Percentiles rank a stretch among this genome's conserved stretches.
Evolutionary conservation across 176 grass and related monocot species (phyloP).

Genomic region (Cenchrus fungigraminus): DNA sequence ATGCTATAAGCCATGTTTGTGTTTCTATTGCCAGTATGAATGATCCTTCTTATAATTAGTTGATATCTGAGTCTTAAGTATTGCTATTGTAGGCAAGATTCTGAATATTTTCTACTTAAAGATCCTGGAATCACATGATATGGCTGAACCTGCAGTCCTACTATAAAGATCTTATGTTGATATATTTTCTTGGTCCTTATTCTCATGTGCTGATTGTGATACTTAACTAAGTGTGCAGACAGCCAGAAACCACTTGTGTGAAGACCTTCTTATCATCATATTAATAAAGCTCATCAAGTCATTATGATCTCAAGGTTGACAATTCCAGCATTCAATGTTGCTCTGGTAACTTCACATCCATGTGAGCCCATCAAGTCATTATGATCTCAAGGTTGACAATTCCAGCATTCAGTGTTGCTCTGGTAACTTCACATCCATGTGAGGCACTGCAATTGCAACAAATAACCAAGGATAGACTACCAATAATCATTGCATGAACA

Average conservation of each 20-base stretch:
- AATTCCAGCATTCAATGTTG: too few species aligned
- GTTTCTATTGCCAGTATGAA: neutral
- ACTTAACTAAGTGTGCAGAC: neutral
- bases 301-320: too few species aligned
- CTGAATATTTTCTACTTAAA: neutral
- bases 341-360: too few species aligned
- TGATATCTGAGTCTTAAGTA: neutral
- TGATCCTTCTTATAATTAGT: neutral
- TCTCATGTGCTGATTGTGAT: neutral
- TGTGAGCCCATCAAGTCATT: neutral
- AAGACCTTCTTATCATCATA: neutral
- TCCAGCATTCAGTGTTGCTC: constrained; percentile 4
- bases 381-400: constrained; percentile 5
- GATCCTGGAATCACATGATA: neutral
- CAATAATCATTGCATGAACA: constrained; percentile 88
- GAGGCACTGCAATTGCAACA: neutral
- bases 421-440: constrained; percentile 9
- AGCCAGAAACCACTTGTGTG: neutral
- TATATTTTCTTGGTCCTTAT: neutral
- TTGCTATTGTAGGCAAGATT: neutral
- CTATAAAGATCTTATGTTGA: neutral
- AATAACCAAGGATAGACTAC: constrained; percentile 41
- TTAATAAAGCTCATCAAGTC: neutral
- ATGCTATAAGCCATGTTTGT: neutral
- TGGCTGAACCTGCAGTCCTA: neutral